Conservation (phyloP, 1,284 basidiomycete species). For the Tausonia pullulans region DNA sequence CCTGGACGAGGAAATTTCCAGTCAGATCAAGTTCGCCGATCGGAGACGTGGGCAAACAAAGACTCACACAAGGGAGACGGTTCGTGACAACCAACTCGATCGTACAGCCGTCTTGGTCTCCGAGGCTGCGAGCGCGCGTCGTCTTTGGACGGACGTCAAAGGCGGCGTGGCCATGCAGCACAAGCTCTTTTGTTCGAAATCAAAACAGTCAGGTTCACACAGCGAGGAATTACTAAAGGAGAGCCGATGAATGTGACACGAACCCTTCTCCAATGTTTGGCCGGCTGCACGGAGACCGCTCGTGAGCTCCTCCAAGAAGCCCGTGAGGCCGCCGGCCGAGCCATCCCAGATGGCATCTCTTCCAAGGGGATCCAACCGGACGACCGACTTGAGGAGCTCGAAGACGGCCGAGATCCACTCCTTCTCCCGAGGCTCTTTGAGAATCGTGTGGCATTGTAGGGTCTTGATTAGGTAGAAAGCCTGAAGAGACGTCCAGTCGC, state of each 20-base stretch:
- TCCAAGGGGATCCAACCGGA: constrained; percentile 21
- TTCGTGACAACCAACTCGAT: constrained; percentile 26
- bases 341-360: not conserved
- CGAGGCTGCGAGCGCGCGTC: not conserved
- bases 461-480: constrained; percentile 59
- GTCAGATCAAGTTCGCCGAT: not conserved
- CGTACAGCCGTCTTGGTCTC: constrained; percentile 22
- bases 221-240: not conserved
- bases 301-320: constrained; percentile 2
- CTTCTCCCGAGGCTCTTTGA: constrained; percentile 47
- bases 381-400: constrained; percentile 54
- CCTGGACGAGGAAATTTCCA: constrained; percentile 9
- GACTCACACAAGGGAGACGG: constrained; percentile 23
- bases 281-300: not conserved
- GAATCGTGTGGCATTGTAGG: constrained; percentile 48
- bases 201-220: not conserved
- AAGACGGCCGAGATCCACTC: constrained; percentile 65
- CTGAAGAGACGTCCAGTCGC: constrained; percentile 65
- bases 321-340: not conserved
- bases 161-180: constrained; percentile 24
- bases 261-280: constrained; percentile 6
- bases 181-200: not conserved
- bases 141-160: constrained; percentile 23
- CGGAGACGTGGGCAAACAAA: not conserved
- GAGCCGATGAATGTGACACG: not conserved